These are phyloP conservation scores for Annulohypoxylon nitens DNA, from an alignment of 495 filamentous ascomycete genomes.

Conservation along the genomic window DNA sequence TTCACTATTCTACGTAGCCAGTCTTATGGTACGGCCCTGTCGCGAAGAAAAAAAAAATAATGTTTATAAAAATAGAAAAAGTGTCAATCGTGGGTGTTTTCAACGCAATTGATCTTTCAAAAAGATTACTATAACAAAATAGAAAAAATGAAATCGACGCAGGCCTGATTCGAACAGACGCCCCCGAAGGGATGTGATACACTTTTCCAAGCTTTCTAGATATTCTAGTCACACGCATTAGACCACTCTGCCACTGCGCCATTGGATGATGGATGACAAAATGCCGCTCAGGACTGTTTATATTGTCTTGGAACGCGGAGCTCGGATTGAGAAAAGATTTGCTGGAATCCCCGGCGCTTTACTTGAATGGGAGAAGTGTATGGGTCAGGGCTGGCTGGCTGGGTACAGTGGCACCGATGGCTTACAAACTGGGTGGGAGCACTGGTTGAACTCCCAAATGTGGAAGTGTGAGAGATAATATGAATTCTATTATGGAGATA, in stretches of 20 bases:
- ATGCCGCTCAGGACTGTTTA: not conserved
- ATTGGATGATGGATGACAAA: not conserved
- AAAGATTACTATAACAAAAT: not conserved
- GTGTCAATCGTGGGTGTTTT: no score
- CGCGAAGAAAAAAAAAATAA: no score
- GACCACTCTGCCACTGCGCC: conserved; percentile 21
- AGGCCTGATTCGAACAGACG: conserved; percentile 23
- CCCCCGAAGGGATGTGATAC: conserved; percentile 12
- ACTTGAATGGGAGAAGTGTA: conserved; percentile 1
- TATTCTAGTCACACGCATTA: conserved; percentile 15
- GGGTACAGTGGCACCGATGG: not conserved
- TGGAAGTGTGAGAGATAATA: no score
- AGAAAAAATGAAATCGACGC: conserved; percentile 3
- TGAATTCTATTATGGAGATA: no score
- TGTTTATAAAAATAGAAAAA: not conserved
- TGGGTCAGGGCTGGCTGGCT: not conserved
- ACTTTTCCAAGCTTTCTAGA: not conserved
- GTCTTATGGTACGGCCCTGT: no score
- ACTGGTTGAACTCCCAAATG: no score
- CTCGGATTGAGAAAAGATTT: not conserved
- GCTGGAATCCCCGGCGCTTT: not conserved
- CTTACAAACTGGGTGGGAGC: not conserved
- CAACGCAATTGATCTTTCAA: not conserved
- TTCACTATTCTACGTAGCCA: no score
- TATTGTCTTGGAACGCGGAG: not conserved